A percentile compares a stretch with the other conserved stretches of the same genome.
Conservation (phyloP, 768 basidiomycete species). For the Psilocybe azurescens region DNA sequence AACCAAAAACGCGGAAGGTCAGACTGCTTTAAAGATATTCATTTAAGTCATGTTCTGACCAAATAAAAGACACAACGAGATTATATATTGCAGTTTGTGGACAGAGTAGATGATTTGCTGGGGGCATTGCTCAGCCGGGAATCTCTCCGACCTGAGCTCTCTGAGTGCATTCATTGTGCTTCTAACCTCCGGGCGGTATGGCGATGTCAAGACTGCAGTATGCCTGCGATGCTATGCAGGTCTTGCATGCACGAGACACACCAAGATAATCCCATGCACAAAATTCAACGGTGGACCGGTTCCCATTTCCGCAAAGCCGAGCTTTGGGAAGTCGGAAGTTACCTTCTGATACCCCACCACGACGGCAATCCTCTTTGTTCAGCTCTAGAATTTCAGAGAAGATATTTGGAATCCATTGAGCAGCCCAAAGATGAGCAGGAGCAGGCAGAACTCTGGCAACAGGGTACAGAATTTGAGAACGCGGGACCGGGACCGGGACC, state of each 20-base stretch:
- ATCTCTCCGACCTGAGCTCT: neutral
- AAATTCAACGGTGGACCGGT: no score
- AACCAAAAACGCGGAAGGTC: neutral
- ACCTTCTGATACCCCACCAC: no score
- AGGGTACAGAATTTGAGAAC: no score
- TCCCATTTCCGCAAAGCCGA: no score
- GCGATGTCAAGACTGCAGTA: slow-evolving; percentile 12
- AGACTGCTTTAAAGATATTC: neutral
- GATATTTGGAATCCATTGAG: no score
- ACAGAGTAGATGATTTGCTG: neutral
- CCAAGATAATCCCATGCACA: neutral
- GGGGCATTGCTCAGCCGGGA: neutral
- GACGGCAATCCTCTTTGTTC: no score
- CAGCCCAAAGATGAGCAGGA: no score
- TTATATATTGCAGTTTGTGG: slow-evolving; percentile 7
- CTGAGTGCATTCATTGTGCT: neutral
- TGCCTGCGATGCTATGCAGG: neutral
- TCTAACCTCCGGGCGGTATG: slow-evolving; percentile 3
- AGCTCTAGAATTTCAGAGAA: no score
- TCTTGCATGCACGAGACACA: neutral
- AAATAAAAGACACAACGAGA: neutral
- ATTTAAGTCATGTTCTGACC: neutral
- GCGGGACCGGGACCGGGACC: no score
- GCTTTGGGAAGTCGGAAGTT: no score
- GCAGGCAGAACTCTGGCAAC: no score